Base-by-base conservation (phyloP, 1,284 basidiomycete genomes). In the Pterulicium gracile region DNA sequence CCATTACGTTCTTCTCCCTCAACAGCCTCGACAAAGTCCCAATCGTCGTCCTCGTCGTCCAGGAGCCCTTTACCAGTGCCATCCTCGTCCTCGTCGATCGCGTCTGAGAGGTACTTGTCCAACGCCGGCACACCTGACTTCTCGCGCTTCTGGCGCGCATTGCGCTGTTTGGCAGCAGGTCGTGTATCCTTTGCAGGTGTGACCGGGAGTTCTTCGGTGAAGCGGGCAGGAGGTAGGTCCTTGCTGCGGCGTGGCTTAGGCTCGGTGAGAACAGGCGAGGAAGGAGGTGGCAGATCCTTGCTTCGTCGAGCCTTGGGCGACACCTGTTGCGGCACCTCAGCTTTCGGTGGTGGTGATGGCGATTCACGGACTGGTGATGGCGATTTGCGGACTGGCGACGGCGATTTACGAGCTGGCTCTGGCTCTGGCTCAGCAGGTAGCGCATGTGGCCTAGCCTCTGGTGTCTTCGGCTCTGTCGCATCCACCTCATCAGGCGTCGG, bases 11-110 rank as follows among this genome's bases (percentile, higher is more conserved):
- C 87, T 57, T 88, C 84, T 15, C 77, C 78, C 53, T 83, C 83
- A 13, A 66, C 78, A 49, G 76, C 75, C 55, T 90, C 88, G 48
- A 91, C 73, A 50, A 91, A 78, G 70, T 90, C 88, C 88, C 88
- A 91, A 50, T 90, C 88, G 44, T 87, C 84, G 46, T 87, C 84
- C 45, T 81, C 80, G 19, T 81, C 77, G 36, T 85, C 80, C 43
- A 77, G 77, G 40, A 75, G 69, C 54, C 75, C 72, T 34, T 73
- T 75, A 50, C 65, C 64, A 12, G 57, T 70, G 43, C 76, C 78
- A 39, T 73, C 72, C 32, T 79, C 77, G 48, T 76, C 78, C n/a
- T n/a, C n/a, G 47, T 81, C 78, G 48, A 64, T 65, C 45, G 62
- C 68, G 58, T 78, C 75, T 13, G 74, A 72, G 14, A 86, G 62